Conservation (phyloP, 177 flowering plant genomes). For the Tripterygium wilfordii region DNA sequence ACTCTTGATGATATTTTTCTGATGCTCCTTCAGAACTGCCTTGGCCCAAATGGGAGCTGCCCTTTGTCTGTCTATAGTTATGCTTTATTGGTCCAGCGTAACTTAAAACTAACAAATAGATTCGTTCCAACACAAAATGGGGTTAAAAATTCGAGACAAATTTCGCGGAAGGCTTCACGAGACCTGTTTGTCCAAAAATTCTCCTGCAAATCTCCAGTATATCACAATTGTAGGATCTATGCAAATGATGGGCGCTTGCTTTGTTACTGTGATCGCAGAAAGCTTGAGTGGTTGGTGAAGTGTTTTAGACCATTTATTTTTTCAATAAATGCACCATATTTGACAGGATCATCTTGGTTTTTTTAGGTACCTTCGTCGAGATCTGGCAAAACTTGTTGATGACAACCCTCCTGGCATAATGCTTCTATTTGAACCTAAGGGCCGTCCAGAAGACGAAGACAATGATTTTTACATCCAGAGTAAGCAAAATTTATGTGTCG, state of each 20-base stretch:
- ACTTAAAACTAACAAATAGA: conserved; percentile 29
- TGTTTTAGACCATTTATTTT: not conserved
- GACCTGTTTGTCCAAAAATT: conserved; percentile 83
- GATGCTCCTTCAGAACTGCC: conserved; percentile 40
- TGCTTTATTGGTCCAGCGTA: conserved; percentile 45
- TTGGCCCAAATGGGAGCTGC: conserved; percentile 61
- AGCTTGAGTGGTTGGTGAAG: conserved; percentile 82
- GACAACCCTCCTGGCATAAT: conserved; percentile 82
- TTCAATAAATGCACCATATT: not conserved
- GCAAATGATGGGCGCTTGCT: conserved; percentile 93
- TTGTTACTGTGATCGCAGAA: conserved; percentile 93
- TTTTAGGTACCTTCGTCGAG: conserved; percentile 74
- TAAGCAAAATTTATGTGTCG: conserved; percentile 93
- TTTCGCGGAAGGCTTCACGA: conserved; percentile 62
- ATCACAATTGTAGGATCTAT: conserved; percentile 94
- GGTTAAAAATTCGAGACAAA: conserved; percentile 35
- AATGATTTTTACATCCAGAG: conserved; percentile 93
- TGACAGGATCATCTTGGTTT: conserved; percentile 3
- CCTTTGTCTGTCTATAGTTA: conserved; percentile 65
- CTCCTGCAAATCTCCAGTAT: conserved; percentile 97
- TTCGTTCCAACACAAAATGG: conserved; percentile 44
- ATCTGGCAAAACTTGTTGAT: conserved; percentile 83
- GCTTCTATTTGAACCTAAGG: conserved; percentile 99
- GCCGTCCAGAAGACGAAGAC: conserved; percentile 98
- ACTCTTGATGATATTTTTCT: conserved; percentile 33